Percentiles rank a stretch among this genome's conserved stretches.
Conservation (phyloP, 2,329 filamentous ascomycete species). For the Arthrobotrys iridis region DNA sequence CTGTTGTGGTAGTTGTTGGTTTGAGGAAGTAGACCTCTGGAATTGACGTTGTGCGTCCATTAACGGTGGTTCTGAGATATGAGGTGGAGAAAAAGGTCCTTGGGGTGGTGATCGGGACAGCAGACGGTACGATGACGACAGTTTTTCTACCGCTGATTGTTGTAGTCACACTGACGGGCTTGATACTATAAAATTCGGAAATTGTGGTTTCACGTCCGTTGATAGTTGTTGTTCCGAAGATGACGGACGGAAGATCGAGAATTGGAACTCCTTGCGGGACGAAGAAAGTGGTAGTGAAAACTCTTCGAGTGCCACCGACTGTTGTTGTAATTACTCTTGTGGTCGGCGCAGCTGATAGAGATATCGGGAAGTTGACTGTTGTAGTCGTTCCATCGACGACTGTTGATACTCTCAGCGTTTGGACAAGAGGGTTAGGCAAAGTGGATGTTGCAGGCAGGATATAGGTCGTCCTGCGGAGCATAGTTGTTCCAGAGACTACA, state of each 20-base stretch:
- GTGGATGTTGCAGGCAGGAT: constrained; percentile 42
- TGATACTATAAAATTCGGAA: constrained; percentile 47
- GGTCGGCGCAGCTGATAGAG: constrained; percentile 31
- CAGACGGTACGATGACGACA: constrained; percentile 22
- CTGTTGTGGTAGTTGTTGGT: constrained; percentile 38
- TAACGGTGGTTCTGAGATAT: constrained; percentile 27
- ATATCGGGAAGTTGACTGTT: constrained; percentile 42
- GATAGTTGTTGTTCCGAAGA: constrained; percentile 32
- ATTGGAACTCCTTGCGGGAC: constrained; percentile 33
- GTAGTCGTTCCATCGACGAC: constrained; percentile 27
- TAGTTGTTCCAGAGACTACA: constrained; percentile 21
- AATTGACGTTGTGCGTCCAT: constrained; percentile 32
- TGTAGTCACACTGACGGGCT: constrained; percentile 37
- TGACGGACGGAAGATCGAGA: constrained; percentile 37
- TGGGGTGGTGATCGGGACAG: constrained; percentile 39
- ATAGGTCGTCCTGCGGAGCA: constrained; percentile 18
- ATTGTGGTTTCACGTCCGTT: constrained; percentile 21
- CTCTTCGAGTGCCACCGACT: constrained; percentile 16
- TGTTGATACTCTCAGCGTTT: constrained; percentile 33
- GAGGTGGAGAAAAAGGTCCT: constrained; percentile 34
- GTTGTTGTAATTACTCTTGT: constrained; percentile 26
- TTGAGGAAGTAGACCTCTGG: constrained; percentile 42
- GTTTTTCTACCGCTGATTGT: constrained; percentile 36
- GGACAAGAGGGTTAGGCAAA: constrained; percentile 25
- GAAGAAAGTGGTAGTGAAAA: constrained; percentile 39